phyloP scores from a whole-genome alignment of 331 rosid species.

The Arachis monticola region DNA sequence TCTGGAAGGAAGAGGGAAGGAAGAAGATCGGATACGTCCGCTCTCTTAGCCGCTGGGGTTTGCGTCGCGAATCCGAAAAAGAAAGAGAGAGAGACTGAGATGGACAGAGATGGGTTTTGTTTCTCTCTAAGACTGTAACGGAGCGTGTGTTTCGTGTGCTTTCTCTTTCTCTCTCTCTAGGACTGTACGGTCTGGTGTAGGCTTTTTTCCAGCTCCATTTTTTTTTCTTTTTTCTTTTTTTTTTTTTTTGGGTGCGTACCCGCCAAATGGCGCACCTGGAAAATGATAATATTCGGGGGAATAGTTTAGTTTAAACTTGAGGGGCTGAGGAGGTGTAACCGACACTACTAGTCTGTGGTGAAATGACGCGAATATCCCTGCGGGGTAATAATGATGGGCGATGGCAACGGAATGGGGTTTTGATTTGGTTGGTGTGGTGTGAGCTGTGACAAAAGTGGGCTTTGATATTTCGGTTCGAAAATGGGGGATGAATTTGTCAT shows the following conservation, averaged over 20 bases:
- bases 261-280: conserved; percentile 50
- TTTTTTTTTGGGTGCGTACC: conserved; percentile 38
- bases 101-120: conserved; percentile 11
- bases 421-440: conserved; percentile 3
- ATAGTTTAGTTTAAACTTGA: background rate
- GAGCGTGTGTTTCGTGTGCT: conserved; percentile 15
- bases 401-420: background rate
- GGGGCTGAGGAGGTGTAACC: conserved; percentile 31
- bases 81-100: conserved; percentile 34
- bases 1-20: conserved; percentile 19
- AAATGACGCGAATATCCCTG: conserved; percentile 39
- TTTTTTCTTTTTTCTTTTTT: background rate
- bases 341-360: conserved; percentile 17
- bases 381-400: background rate
- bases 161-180: conserved; percentile 22
- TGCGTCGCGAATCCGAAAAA: conserved; percentile 33
- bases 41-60: conserved; percentile 18
- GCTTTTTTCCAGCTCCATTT: conserved; percentile 38
- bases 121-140: conserved; percentile 41
- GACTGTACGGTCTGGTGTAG: conserved; percentile 61
- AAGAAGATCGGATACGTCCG: conserved; percentile 49
- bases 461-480: conserved; percentile 15
- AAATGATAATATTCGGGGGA: conserved; percentile 32
- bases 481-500: conserved; percentile 30
- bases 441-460: conserved; percentile 22